Conservation (phyloP, 495 filamentous ascomycete genomes). For the Aspergillus biplanus region DNA sequence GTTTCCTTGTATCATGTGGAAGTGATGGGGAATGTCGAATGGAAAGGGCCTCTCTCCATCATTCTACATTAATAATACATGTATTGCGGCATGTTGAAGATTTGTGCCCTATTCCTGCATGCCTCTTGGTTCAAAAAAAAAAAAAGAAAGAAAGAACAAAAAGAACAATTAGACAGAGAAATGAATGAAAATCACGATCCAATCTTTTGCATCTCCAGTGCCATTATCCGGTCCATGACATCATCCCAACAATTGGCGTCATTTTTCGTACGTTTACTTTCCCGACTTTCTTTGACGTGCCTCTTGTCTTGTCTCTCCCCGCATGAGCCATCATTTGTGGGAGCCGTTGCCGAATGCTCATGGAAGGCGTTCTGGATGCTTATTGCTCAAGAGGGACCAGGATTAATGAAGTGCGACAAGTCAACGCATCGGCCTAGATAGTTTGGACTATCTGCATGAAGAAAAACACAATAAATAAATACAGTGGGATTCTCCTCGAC, state of each 20-base stretch:
- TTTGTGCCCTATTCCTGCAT: background rate
- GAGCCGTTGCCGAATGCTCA: background rate
- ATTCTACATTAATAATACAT: no score
- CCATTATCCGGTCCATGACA: background rate
- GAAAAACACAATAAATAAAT: no score
- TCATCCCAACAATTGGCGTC: background rate
- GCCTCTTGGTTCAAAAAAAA: background rate
- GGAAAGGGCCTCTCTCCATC: no score
- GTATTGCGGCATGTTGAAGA: background rate
- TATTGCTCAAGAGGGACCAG: background rate
- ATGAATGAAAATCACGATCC: background rate
- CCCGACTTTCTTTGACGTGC: background rate
- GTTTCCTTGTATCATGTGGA: conserved; percentile 7
- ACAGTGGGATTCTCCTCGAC: background rate
- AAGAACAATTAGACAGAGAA: background rate
- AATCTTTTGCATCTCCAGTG: background rate
- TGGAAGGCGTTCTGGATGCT: background rate
- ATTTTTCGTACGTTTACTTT: background rate
- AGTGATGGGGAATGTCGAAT: no score
- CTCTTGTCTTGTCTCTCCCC: background rate
- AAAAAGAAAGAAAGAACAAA: background rate
- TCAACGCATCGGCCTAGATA: background rate
- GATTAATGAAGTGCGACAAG: conserved; percentile 1
- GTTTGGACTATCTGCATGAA: background rate
- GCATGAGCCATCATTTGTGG: background rate